Base-by-base conservation (phyloP, 2,329 filamentous ascomycete species). In the Pseudogymnoascus sp. region DNA sequence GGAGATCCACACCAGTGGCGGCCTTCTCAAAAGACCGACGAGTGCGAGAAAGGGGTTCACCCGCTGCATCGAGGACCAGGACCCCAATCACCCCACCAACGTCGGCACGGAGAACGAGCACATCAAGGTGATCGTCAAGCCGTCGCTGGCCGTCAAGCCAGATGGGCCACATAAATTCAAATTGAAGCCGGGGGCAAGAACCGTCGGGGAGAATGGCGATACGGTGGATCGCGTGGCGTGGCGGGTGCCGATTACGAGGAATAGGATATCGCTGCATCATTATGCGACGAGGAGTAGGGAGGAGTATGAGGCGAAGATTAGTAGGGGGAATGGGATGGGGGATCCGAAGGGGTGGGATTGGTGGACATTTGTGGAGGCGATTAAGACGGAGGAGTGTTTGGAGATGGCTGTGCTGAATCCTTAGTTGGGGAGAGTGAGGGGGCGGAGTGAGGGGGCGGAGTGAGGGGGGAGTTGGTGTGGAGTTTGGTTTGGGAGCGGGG, bases 91-190 rank as follows among this genome's bases (percentile, higher is more conserved):
- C 17, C 13, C 67, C 57, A 26, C 57, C 15, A 68, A 67, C 50
- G 66, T 59, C 53, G 62, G 61, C 4, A 67, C 68, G 1, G 69
- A 70, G 40, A 74, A 74, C 53, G 64, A 64, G 13, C 71, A 74
- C 62, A 70, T 74, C 66, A 74, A 74, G 66, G 69, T 69, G 11
- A 71, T 75, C 50, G 71, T 73, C n/a, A 72, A 71, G 57, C 69
- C 67, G 9, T 65, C 68, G 9, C 64, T 69, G 47, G 68, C 66
- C 57, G 62, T 53, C 6, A 31, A 57, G 3, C 42, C 65, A 4
- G 35, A 64, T 4, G 69, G 69, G 28, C 69, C 69, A 3, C 70
- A 73, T 53, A 68, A 69, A 36, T 71, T 73, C 66, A 17, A 50
- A 17, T 62, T 69, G 6, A 57, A 53, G 7, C 38, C 64, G 4